Conservation (phyloP, 495 filamentous ascomycete genomes). For the Xylaria intraflava region DNA sequence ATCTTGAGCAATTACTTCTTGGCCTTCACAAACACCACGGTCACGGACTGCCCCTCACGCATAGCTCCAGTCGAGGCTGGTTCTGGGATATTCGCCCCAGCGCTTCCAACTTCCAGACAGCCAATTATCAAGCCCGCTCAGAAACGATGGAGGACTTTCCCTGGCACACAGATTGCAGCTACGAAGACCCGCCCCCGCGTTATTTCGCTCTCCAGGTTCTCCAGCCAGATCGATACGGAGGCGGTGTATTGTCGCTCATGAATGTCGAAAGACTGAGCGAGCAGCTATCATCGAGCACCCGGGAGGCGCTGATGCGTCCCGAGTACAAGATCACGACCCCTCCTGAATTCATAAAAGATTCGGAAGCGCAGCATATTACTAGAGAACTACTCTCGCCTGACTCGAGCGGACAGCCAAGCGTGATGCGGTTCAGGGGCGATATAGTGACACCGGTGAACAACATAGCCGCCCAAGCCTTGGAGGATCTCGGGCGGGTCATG, state of each 20-base stretch:
- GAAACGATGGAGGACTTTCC: constrained; percentile 17
- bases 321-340: constrained; percentile 28
- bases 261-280: constrained; percentile 22
- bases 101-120: neutral
- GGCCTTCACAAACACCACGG: constrained; percentile 23
- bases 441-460: constrained; percentile 24
- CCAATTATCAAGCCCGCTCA: constrained; percentile 14
- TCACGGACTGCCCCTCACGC: constrained; percentile 32
- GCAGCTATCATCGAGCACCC: constrained; percentile 21
- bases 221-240: constrained; percentile 31
- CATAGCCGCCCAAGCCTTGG: constrained; percentile 13
- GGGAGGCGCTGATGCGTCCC: constrained; percentile 8
- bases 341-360: constrained; percentile 27
- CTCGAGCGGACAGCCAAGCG: neutral
- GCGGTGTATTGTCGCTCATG: constrained; percentile 33
- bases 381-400: neutral
- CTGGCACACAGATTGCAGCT: constrained; percentile 20
- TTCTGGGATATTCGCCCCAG: constrained; percentile 33
- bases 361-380: constrained; percentile 12
- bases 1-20: constrained; percentile 24
- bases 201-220: constrained; percentile 31
- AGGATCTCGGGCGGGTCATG: constrained; percentile 22
- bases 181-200: constrained; percentile 8
- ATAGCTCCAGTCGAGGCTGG: constrained; percentile 32
- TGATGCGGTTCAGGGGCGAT: constrained; percentile 25